Percentiles rank a stretch among this genome's conserved stretches.
phyloP scores from a whole-genome alignment of 371 early-diverging fungal genomes.

The Dichotomocladium elegans region DNA sequence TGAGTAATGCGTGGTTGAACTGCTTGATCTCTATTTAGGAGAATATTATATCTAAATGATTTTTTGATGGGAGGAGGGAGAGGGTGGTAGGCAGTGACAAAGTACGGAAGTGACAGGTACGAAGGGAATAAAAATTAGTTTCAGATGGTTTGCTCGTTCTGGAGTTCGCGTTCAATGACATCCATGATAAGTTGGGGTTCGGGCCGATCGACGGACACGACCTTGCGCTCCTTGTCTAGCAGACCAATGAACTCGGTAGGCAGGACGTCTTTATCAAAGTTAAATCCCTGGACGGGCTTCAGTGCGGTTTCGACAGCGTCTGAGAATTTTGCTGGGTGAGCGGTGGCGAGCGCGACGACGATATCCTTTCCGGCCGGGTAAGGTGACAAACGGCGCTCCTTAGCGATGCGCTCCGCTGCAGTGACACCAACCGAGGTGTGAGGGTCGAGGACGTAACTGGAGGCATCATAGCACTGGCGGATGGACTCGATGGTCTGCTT shows the following conservation, averaged over 20 bases:
- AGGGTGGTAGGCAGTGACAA: too few relatives aligned
- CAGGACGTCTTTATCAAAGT: conserved; percentile 61
- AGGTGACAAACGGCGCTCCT: conserved; percentile 21
- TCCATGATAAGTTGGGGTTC: conserved; percentile 57
- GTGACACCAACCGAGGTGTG: conserved; percentile 95
- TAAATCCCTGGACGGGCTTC: conserved; percentile 48
- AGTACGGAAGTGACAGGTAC: too few relatives aligned
- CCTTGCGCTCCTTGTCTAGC: conserved; percentile 65
- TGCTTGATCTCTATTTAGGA: too few relatives aligned
- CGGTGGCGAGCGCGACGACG: conserved; percentile 84
- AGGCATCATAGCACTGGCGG: conserved; percentile 57
- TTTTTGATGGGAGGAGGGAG: too few relatives aligned
- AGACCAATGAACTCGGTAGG: conserved; percentile 71
- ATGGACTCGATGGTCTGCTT: conserved; percentile 74
- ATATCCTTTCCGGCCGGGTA: conserved; percentile 33
- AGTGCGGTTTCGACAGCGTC: conserved; percentile 85
- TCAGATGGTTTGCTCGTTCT: too few relatives aligned
- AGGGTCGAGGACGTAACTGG: conserved; percentile 85
- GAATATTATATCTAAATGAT: too few relatives aligned
- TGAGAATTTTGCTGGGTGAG: conserved; percentile 95
- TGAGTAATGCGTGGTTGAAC: too few relatives aligned
- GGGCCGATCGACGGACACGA: conserved; percentile 53
- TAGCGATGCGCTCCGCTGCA: conserved; percentile 63
- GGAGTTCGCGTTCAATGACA: conserved; percentile 59
- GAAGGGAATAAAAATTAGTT: too few relatives aligned